Percentiles rank a stretch among this genome's conserved stretches.
phyloP scores from a whole-genome alignment of 192 early-diverging fungal genomes.

The Coemansia sp. region DNA sequence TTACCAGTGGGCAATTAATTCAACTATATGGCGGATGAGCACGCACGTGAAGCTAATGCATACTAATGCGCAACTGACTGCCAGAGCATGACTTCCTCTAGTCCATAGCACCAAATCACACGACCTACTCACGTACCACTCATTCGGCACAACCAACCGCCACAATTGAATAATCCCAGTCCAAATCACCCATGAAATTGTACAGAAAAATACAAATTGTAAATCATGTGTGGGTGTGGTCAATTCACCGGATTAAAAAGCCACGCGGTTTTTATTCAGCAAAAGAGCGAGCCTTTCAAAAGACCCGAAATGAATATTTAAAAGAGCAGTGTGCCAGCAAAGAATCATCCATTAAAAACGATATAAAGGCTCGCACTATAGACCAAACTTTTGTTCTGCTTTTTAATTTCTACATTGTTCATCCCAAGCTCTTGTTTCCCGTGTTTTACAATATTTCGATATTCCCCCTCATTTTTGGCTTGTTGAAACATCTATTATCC shows the following conservation, averaged over 20 bases:
- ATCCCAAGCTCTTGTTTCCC: neutral
- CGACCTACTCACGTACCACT: neutral
- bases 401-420: neutral
- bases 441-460: constrained; percentile 1
- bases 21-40: neutral
- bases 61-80: no score
- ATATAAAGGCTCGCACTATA: neutral
- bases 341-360: neutral
- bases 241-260: neutral
- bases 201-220: neutral
- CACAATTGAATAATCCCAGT: no score
- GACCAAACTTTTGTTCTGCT: neutral
- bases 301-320: neutral
- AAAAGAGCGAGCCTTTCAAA: neutral
- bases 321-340: no score
- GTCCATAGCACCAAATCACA: neutral
- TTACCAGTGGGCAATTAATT: no score
- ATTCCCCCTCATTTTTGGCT: neutral
- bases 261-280: neutral
- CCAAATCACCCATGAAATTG: no score
- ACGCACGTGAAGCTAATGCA: no score
- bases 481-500: neutral
- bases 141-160: no score
- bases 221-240: neutral
- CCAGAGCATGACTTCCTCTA: no score